Base-by-base conservation (phyloP, 345 rosid genomes). In the Nephelium lappaceum region DNA sequence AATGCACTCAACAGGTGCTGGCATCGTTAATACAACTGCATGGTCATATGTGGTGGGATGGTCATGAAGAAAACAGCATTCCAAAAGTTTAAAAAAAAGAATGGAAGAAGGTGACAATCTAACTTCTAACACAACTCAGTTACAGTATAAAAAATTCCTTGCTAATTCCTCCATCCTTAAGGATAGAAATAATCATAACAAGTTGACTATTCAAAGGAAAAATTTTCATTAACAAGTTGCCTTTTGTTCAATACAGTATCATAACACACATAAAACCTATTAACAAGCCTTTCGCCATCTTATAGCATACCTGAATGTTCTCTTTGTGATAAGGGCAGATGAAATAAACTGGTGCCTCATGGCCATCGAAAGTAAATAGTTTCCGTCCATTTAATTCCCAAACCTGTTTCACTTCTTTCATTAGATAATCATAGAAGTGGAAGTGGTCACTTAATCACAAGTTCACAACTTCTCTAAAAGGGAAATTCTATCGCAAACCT, bases 301-400 rank as follows among this genome's bases (percentile, higher is more conserved):
- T 12, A 6, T 39, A 25, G 67, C 79, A 81, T 82, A 95, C 98
- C 98, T 95, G 97, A 83, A 92, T 87, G 81, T 73, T 93, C 75
- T 92, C 97, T 86, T 91, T 92, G 87, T 92, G 91, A 81, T 95
- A 98, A 83, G 98, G 97, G 79, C 95, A 93, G 73, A 95, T 86
- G 45, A 93, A 92, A 85, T 93, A 93, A 45, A 93, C 95, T 5
- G 95, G 89, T 73, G 98, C 92, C 57, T 91, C 94, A 27, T 95
- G 98, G 74, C 98, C 98, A 87, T 87, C 93, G 75, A 95, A 95
- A 79, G 83, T 87, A 78, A 84, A 93, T 72, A 89, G 85, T 70
- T 77, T 91, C 80, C 82, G 81, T 60, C 98, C 95, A 0, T 42
- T 80, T 72, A 90, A 74, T 73, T 93, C 97, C 97, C 98, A 95